Evolutionary conservation across 2,329 filamentous ascomycete genomes (phyloP), one percentile per base, ranked within the genome.

Genomic region (Canariomyces notabilis): DNA sequence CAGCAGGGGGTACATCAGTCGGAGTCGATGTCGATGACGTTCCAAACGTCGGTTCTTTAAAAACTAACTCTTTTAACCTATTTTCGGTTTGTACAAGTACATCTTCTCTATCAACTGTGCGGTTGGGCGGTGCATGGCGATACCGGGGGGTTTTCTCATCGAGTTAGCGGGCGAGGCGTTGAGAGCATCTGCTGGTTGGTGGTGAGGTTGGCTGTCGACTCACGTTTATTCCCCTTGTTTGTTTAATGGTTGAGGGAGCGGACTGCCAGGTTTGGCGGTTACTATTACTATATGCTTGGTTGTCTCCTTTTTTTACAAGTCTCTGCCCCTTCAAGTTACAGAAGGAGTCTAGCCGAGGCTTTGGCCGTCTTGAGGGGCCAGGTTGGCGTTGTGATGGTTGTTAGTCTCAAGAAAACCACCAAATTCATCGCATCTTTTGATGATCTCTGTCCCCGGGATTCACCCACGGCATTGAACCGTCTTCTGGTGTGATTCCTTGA

Each of bases 31-130:
- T 42, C 38, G 26, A 29, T 49, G 47, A 45, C 47, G 15, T 49
- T 49, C 15, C 42, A 49, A 42, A 49, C 47, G 2, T 49, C 47
- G 23, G 47, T 45, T 23, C 33, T 44, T n/a, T 15, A 35, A 5
- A 32, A 12, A 8, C 22, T 26, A 29, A 3, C n/a, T n/a, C n/a
- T n/a, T n/a, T n/a, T n/a, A n/a, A 12, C 26, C 7, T 29, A 12
- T 4, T 4, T 29, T 5, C 14, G 9, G 4, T 12, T 4, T 29
- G 26, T 29, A 29, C 26, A 29, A 29, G 9, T 12, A 29, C 14
- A 29, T 16, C 19, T 29, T 26, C 22, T 39, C 16, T 39, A 18
- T 39, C 14, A 38, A 9, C 7, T 23, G n/a, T 6, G n/a, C n/a
- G n/a, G n/a, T n/a, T n/a, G 9, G 26, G 26, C 26, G 26, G 26